These are phyloP conservation scores for Poronia punctata DNA, from an alignment of 495 filamentous ascomycete genomes.

Conservation along the genomic window DNA sequence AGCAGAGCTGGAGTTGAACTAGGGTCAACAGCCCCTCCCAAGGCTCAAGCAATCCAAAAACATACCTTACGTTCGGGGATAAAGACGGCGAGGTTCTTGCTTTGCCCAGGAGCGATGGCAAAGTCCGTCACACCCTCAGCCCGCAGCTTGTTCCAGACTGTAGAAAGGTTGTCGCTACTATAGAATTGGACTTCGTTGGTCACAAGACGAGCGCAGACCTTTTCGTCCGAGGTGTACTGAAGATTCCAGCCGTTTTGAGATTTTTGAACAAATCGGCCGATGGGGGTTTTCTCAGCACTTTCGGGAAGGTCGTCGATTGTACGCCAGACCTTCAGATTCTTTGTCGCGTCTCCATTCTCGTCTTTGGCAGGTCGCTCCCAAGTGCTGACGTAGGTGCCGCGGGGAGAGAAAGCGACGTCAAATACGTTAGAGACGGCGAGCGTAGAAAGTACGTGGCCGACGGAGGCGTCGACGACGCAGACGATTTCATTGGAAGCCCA, in stretches of 20 bases:
- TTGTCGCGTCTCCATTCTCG: conserved; percentile 81
- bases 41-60: not conserved
- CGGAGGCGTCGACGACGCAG: conserved; percentile 71
- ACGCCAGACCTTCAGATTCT: conserved; percentile 96
- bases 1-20: not conserved
- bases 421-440: conserved; percentile 76
- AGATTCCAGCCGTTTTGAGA: conserved; percentile 93
- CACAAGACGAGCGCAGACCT: conserved; percentile 83
- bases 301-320: conserved; percentile 52
- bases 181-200: conserved; percentile 98
- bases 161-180: conserved; percentile 72
- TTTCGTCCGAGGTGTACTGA: conserved; percentile 91
- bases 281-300: conserved; percentile 58
- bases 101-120: conserved; percentile 80
- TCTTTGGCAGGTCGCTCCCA: conserved; percentile 94
- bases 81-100: conserved; percentile 85
- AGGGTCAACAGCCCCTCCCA: not conserved
- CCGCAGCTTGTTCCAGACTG: conserved; percentile 89
- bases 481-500: conserved; percentile 89
- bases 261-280: conserved; percentile 90
- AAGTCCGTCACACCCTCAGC: conserved; percentile 89
- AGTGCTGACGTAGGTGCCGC: conserved; percentile 86
- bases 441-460: conserved; percentile 67
- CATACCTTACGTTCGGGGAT: conserved; percentile 87
- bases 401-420: conserved; percentile 89